Percentiles rank a stretch among this genome's conserved stretches.
Conservation (phyloP, 2,329 filamentous ascomycete genomes). For the Apiospora sp. region DNA sequence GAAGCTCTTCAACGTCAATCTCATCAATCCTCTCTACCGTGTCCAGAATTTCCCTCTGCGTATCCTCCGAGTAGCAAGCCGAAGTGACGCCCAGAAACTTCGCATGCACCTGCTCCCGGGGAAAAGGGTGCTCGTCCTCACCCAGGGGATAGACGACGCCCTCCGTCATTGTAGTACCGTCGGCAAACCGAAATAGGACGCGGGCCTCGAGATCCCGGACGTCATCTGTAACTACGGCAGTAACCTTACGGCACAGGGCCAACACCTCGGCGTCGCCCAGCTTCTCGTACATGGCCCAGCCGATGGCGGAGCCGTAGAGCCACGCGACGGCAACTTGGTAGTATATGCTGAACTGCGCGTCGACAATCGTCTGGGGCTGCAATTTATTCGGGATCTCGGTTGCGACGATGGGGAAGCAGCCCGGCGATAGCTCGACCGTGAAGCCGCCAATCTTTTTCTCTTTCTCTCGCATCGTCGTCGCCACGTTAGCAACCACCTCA, state of each 20-base stretch:
- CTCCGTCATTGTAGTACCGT: slow-evolving; percentile 31
- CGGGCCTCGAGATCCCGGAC: slow-evolving; percentile 31
- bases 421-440: slow-evolving; percentile 33
- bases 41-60: slow-evolving; percentile 30
- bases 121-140: slow-evolving; percentile 36
- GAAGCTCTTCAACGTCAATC: slow-evolving; percentile 28
- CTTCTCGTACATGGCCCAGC: slow-evolving; percentile 38
- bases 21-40: slow-evolving; percentile 31
- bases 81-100: slow-evolving; percentile 37
- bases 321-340: slow-evolving; percentile 40
- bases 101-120: slow-evolving; percentile 32
- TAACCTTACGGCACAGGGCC: slow-evolving; percentile 34
- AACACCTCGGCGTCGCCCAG: slow-evolving; percentile 33
- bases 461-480: not conserved
- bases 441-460: slow-evolving; percentile 30
- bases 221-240: slow-evolving; percentile 30
- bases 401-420: slow-evolving; percentile 36
- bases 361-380: slow-evolving; percentile 38
- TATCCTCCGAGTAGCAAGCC: slow-evolving; percentile 31
- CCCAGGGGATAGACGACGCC: slow-evolving; percentile 33
- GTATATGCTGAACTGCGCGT: slow-evolving; percentile 42
- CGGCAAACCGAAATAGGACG: slow-evolving; percentile 30
- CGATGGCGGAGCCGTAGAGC: slow-evolving; percentile 35
- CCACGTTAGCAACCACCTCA: slow-evolving; percentile 35
- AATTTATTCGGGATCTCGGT: slow-evolving; percentile 35